Conservation (phyloP, 2,329 filamentous ascomycete genomes). For the Xylariaceae sp. region DNA sequence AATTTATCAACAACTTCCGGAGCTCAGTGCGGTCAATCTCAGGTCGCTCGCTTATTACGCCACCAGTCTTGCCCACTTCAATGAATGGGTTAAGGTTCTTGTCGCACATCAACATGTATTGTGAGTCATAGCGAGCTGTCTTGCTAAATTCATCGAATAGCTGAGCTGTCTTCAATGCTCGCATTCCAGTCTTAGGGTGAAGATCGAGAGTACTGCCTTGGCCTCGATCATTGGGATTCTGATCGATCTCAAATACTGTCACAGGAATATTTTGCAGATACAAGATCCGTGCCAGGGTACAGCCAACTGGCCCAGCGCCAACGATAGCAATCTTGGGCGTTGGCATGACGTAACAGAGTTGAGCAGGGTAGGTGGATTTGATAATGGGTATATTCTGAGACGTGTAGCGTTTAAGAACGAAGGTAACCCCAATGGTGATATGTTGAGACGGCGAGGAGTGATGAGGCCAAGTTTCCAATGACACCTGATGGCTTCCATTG, state of each 20-base stretch:
- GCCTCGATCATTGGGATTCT: constrained; percentile 39
- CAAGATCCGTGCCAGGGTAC: constrained; percentile 49
- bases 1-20: constrained; percentile 41
- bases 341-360: not conserved
- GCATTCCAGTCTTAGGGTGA: constrained; percentile 47
- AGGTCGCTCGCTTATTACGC: constrained; percentile 38
- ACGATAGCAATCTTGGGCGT: constrained; percentile 41
- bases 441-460: too few relatives aligned
- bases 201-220: constrained; percentile 55
- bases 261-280: constrained; percentile 41
- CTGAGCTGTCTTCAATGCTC: constrained; percentile 35
- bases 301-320: constrained; percentile 46
- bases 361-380: too few relatives aligned
- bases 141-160: constrained; percentile 48
- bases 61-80: constrained; percentile 25
- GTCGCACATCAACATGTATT: constrained; percentile 45
- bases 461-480: too few relatives aligned
- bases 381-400: too few relatives aligned
- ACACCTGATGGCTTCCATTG: too few relatives aligned
- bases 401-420: too few relatives aligned
- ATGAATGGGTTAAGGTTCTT: constrained; percentile 35
- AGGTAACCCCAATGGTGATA: too few relatives aligned
- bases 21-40: constrained; percentile 51
- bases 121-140: constrained; percentile 48
- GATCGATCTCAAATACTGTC: constrained; percentile 48